Conservation (phyloP, 2,329 filamentous ascomycete species). For the Seiridium unicorne region DNA sequence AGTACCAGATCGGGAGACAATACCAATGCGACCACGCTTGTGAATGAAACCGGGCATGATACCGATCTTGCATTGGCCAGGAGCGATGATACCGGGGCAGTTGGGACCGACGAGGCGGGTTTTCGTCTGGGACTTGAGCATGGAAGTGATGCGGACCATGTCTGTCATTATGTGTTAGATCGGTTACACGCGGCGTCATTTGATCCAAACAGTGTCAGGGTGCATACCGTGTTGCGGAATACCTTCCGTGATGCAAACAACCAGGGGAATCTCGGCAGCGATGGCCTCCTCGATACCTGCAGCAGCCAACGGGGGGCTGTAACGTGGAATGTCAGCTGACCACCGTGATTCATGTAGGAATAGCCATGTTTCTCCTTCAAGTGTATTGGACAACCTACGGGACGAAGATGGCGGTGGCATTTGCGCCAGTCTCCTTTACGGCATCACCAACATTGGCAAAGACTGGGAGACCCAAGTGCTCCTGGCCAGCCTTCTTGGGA, state of each 20-base stretch:
- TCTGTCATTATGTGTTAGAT: conserved; percentile 48
- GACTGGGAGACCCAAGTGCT: conserved; percentile 88
- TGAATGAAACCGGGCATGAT: conserved; percentile 99
- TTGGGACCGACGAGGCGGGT: conserved; percentile 96
- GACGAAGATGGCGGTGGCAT: conserved; percentile 92
- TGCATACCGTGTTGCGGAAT: conserved; percentile 87
- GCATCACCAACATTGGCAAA: conserved; percentile 88
- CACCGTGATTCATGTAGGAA: too few species aligned
- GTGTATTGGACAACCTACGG: conserved; percentile 58
- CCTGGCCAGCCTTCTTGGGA: conserved; percentile 93
- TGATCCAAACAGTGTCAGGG: conserved; percentile 25
- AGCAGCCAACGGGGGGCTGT: conserved; percentile 84
- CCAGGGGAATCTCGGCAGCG: conserved; percentile 85
- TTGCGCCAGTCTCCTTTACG: conserved; percentile 86
- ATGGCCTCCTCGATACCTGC: conserved; percentile 97
- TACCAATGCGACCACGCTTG: conserved; percentile 97
- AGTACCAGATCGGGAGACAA: conserved; percentile 96
- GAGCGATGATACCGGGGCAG: conserved; percentile 95
- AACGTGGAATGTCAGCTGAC: neutral
- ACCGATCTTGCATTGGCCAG: conserved; percentile 98
- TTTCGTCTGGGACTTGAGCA: conserved; percentile 96
- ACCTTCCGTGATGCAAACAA: conserved; percentile 97
- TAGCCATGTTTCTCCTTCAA: too few species aligned
- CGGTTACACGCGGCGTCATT: conserved; percentile 3
- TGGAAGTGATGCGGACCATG: conserved; percentile 98